These are phyloP conservation scores for Aspergillus texensis DNA, from an alignment of 2,329 filamentous ascomycete species.

Conservation along the genomic window DNA sequence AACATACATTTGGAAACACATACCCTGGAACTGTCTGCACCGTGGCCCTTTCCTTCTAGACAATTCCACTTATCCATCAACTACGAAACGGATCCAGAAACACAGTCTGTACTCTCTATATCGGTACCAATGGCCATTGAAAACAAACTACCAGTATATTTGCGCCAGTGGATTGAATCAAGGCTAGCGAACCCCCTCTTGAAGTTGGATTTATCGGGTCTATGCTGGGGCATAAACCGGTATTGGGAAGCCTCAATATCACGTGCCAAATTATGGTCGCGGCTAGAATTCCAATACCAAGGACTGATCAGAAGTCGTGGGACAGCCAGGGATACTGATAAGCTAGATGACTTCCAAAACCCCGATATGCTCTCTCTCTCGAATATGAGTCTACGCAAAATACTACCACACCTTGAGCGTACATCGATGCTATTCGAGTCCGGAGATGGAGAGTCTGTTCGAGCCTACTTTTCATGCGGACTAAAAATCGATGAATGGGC, in stretches of 20 bases:
- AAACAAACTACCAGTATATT: conserved; percentile 29
- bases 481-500: conserved; percentile 44
- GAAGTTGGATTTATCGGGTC: conserved; percentile 41
- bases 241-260: conserved; percentile 45
- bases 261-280: conserved; percentile 43
- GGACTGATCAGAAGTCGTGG: conserved; percentile 11
- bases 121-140: conserved; percentile 28
- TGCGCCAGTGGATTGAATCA: conserved; percentile 39
- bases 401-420: conserved; percentile 41
- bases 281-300: conserved; percentile 32
- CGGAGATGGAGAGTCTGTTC: conserved; percentile 10
- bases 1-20: conserved; percentile 35
- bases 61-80: conserved; percentile 37
- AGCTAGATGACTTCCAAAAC: neutral
- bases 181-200: conserved; percentile 39
- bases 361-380: conserved; percentile 17
- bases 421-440: conserved; percentile 37
- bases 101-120: conserved; percentile 37
- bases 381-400: conserved; percentile 27
- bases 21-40: conserved; percentile 38
- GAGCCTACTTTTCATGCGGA: conserved; percentile 38
- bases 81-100: conserved; percentile 40
- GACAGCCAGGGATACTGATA: conserved; percentile 1
- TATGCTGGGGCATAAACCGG: conserved; percentile 46
- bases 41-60: conserved; percentile 37